Evolutionary conservation across 352 stramenopile species (phyloP), one percentile per base, ranked within the genome.

Genomic region (Globisporangium recalcitrans): DNA sequence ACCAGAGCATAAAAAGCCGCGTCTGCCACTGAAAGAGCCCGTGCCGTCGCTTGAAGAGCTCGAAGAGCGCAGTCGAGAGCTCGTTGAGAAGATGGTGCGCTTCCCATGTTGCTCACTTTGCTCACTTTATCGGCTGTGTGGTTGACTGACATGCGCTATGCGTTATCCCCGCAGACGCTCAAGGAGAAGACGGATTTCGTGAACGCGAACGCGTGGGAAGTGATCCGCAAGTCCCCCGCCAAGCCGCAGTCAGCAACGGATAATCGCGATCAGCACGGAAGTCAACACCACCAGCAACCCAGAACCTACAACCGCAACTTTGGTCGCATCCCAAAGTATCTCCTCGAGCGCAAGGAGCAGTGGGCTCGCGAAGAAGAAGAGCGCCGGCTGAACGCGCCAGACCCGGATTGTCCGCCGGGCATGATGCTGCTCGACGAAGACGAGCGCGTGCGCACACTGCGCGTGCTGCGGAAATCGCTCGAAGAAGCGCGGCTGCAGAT

Each of bases 281-380:
- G n/a, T n/a, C 44, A 75, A 4, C 60, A 67, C 4, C 29, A 66
- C 0, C 44, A 60, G 9, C 56, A 51, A 13, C 24, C 49, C 36
- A 49, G 69, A 11, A 65, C 63, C 55, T 65, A 44, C 22, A 64
- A 87, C 40, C 52, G 63, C 9, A 86, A 69, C 54, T 91, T 78
- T 63, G 82, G 85, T 0, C 77, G 82, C 47, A 82, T 92, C 49
- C 85, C 85, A 5, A 67, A 67, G 60, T 93, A 92, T 60, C 63
- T 93, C 19, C 63, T 90, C 14, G 73, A 83, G 29, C 82, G 82
- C 19, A 90, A 91, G 62, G 82, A 88, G 46, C 69, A 94, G 38
- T 95, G 87, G 85, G 85, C 81, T 4, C 66, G 60, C n/a, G 88
- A 96, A 54, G 90, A 96, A 62, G 82, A 95, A 69, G 77, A 94